Evolutionary conservation across 1,284 basidiomycete genomes (phyloP).

Genomic region (Leccinum pachyderme): DNA sequence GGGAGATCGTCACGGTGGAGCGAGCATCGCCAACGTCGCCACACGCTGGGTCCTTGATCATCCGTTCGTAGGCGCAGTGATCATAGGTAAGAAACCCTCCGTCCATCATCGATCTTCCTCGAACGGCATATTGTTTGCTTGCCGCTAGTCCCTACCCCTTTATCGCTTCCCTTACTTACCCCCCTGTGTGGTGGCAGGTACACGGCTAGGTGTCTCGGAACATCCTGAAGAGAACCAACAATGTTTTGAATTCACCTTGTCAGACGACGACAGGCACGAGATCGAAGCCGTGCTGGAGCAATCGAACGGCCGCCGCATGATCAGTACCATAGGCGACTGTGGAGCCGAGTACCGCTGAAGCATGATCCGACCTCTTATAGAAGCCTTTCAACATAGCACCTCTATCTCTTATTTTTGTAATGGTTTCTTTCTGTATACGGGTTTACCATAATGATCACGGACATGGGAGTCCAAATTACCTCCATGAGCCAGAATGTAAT

Average conservation of each 20-base stretch:
- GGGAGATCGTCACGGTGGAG: conserved; percentile 63
- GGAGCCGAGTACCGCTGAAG: conserved; percentile 76
- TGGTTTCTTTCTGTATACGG: neutral
- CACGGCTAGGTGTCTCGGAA: conserved; percentile 73
- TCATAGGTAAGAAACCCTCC: conserved; percentile 55
- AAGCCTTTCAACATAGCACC: neutral
- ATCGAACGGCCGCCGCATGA: conserved; percentile 60
- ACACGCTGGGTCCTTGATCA: conserved; percentile 82
- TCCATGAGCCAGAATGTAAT: neutral
- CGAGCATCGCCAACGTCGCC: conserved; percentile 74
- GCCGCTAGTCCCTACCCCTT: neutral
- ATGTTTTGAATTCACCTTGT: conserved; percentile 59
- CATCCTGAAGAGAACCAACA: conserved; percentile 67
- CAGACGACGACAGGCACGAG: conserved; percentile 50
- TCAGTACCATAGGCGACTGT: conserved; percentile 73
- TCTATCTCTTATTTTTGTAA: neutral
- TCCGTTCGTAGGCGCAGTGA: conserved; percentile 71
- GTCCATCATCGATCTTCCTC: conserved; percentile 3
- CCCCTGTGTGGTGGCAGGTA: conserved; percentile 44
- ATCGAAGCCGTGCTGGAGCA: conserved; percentile 61
- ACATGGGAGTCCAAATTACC: neutral
- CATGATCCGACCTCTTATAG: neutral
- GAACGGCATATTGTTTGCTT: conserved; percentile 3
- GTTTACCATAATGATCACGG: neutral
- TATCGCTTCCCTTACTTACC: neutral